Conservation (phyloP, 2,329 filamentous ascomycete species). For the Calonectria hawksworthii region DNA sequence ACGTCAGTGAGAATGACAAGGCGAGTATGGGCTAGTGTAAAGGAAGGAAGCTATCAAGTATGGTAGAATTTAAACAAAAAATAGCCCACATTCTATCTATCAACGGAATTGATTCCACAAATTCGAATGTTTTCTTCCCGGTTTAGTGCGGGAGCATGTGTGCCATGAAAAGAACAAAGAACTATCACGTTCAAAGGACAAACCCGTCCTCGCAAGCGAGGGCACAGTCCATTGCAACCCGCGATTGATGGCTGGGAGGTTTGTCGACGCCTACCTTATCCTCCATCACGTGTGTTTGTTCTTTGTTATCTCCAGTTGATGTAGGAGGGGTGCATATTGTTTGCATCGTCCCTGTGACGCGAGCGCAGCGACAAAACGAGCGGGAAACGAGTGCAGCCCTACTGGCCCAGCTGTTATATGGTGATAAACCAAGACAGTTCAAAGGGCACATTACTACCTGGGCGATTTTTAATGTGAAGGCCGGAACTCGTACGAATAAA, state of each 20-base stretch:
- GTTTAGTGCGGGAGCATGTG: not conserved
- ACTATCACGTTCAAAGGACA: not conserved
- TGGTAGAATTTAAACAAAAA: not conserved
- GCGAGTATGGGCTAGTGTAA: not conserved
- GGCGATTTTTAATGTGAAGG: not conserved
- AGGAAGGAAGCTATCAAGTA: too few relatives aligned
- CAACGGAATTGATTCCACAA: not conserved
- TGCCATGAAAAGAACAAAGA: conserved; percentile 5
- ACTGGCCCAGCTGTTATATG: not conserved
- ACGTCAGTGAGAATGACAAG: not conserved
- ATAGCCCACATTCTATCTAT: not conserved
- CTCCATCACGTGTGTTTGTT: not conserved
- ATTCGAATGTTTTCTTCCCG: not conserved
- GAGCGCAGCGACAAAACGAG: not conserved
- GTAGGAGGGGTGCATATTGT: not conserved
- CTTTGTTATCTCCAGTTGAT: not conserved
- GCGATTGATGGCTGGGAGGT: not conserved
- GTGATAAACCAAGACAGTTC: not conserved
- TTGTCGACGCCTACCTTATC: not conserved
- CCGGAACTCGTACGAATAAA: too few relatives aligned
- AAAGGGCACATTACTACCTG: not conserved
- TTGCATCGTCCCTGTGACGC: not conserved
- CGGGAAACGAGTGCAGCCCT: not conserved
- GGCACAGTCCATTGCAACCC: not conserved
- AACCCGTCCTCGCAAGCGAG: not conserved